Evolutionary conservation across 169 alveolate genomes (phyloP), one percentile per base, ranked within the genome.

Genomic region (Plasmodium ovale): DNA sequence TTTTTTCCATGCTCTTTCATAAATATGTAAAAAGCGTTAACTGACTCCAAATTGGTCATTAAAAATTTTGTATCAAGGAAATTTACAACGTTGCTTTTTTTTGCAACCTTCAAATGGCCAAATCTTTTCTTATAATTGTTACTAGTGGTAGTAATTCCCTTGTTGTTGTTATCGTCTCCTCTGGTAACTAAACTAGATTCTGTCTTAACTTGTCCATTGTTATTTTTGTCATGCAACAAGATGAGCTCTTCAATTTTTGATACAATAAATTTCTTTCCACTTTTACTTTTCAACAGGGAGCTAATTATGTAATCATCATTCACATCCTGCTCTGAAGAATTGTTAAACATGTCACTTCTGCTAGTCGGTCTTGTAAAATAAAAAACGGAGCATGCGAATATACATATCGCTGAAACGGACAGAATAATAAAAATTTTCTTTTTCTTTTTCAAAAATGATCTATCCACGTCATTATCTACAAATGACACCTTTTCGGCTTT

Each of bases 41-140:
- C 85, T 1, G 44, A 16, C n/a, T 92, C 93, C 47, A 88, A 35
- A 44, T 74, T 74, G 31, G 12, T 49, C 88, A 74, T 74, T 53
- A 74, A 60, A 74, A 59, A 74, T 74, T 37, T 23, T 23, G 64
- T 29, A 60, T 74, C 74, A 21, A 14, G 16, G 16, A 74, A 31
- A 49, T 74, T 74, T 3, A 21, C 21, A 12, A n/a, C 19, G 12
- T 37, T 33, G 12, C 10, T 44, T 29, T 21, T 60, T 25, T 35
- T 60, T 1, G 16, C 9, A 9, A 44, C 58, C 16, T 72, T 72
- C 25, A 72, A 53, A 14, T 72, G 53, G n/a, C 74, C 88, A 25
- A 9, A 23, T 4, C 53, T 64, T 33, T 74, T 74, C 29, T 51
- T 59, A 47, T 16, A 54, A 27, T 25, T 2, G 6, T 49, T 47